Evolutionary conservation across 2,329 filamentous ascomycete genomes (phyloP), one percentile per base, ranked within the genome.

Genomic region (Arthrobotrys entomopaga): DNA sequence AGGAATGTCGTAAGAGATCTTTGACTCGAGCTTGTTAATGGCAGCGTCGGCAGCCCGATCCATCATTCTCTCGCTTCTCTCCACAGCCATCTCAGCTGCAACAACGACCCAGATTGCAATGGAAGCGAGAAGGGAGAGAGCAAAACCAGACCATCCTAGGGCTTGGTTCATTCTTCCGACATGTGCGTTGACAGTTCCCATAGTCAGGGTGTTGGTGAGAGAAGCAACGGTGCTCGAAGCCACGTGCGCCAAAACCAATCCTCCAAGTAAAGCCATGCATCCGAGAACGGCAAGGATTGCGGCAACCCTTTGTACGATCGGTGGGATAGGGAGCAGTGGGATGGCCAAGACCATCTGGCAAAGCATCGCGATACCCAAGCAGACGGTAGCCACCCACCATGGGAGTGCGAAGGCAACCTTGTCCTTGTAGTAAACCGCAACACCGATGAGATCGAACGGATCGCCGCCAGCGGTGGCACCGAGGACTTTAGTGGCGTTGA

Each of bases 81-180:
- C 75, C n/a, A 78, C 26, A 2, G 72, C 76, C 72, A 76, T 77
- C 24, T 79, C 78, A 8, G 76, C 75, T 15, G 69, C 63, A 1
- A 78, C 78, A 13, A 79, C 61, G 1, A 77, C 77, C n/a, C 38
- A 48, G 53, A 77, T 53, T 11, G 43, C 69, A n/a, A 78, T 65
- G 3, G 75, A 63, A 11, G 76, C 75, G 42, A 77, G 65, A 1
- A 76, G 13, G 1, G 77, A 61, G 8, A 78, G 58, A 8, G 71
- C 78, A 50, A 79, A 79, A 0, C 76, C 77, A 20, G 76, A 58
- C 78, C 78, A 79, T 22, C 78, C 78, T 13, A 79, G 77, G 1
- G 67, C 77, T 13, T 77, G 58, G 56, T 76, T 72, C 52, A 75
- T 76, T 10, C 43, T 74, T 22, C 78, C 78, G 19, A 77, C 58